Base-by-base conservation (phyloP, 2,329 filamentous ascomycete genomes). In the Beauveria asiatica region DNA sequence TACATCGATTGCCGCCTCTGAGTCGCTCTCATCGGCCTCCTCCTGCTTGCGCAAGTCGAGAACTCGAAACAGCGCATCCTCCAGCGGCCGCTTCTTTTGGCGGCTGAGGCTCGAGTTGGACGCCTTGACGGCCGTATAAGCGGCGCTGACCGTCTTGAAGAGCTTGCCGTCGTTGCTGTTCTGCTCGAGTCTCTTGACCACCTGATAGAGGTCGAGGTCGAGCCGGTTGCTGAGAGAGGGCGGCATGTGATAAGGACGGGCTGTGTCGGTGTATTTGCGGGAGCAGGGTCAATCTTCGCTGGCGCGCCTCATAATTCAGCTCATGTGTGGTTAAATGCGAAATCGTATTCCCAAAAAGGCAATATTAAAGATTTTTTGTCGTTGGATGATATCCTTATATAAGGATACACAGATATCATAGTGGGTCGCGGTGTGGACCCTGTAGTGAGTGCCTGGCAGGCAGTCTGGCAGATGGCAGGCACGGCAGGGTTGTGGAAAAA, bases 91-190 rank as follows among this genome's bases (percentile, higher is more conserved):
- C 72, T 94, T 96, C 44, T 90, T 91, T 65, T 89, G 85, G 23
- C 94, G 81, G 64, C 89, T 90, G 23, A 97, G 75, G 66, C 88
- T 92, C 0, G 92, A 96, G 71, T 97, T 97, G 16, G 92, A 96
- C 55, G 79, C 77, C 66, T 92, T 90, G 63, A 97, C 91, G 61
- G 83, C 84, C 44, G 92, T 87, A 70, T 94, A 96, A 1, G 95
- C 82, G 2, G 77, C 74, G 2, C 80, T 73, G 3, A 87, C 77
- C 1, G 83, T 85, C 33, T 70, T 71, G 66, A 74, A 73, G 9
- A 67, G 69, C 33, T 77, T 77, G 52, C 79, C 79, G 52, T 80
- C 75, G 55, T 83, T 82, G 56, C 87, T 83, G 62, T 90, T 33
- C 42, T 56, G 87, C 59, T 90, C 81, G 57, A 93, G 79, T 72